These are phyloP conservation scores for Chenopodium suecicum DNA, from an alignment of 148 eudicot species.

Conservation along the genomic window DNA sequence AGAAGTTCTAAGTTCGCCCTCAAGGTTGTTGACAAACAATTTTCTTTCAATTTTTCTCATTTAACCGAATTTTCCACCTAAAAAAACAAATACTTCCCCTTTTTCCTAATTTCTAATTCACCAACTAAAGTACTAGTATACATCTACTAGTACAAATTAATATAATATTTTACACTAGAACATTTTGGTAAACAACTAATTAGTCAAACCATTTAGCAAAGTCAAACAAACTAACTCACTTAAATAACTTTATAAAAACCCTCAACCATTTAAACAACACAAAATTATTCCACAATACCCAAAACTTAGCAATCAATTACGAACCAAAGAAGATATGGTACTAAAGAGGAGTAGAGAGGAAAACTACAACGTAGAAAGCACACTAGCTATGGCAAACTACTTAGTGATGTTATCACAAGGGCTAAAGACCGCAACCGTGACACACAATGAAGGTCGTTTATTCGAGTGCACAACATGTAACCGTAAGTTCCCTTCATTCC, in stretches of 20 bases:
- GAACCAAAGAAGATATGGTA: background rate
- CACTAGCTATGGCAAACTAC: conserved; percentile 12
- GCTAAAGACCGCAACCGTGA: background rate
- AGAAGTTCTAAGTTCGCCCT: no score
- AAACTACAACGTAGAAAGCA: background rate
- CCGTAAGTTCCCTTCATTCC: conserved; percentile 45
- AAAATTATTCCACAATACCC: background rate
- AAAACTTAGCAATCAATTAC: background rate
- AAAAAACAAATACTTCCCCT: background rate
- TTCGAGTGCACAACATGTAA: conserved; percentile 58
- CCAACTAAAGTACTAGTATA: background rate
- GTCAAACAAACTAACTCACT: background rate
- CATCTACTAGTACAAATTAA: background rate
- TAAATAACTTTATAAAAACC: background rate
- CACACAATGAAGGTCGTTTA: background rate
- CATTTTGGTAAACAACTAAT: background rate
- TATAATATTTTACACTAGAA: background rate
- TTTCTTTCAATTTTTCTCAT: background rate
- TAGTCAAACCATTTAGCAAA: conserved; percentile 11
- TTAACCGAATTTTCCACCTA: background rate
- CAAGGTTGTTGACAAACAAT: no score
- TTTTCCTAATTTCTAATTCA: background rate
- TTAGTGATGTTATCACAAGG: conserved; percentile 9
- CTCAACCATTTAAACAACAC: background rate
- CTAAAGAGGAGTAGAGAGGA: conserved; percentile 11